These are phyloP conservation scores for Acacia crassicarpa DNA, from an alignment of 306 rosid genomes.

Conservation along the genomic window DNA sequence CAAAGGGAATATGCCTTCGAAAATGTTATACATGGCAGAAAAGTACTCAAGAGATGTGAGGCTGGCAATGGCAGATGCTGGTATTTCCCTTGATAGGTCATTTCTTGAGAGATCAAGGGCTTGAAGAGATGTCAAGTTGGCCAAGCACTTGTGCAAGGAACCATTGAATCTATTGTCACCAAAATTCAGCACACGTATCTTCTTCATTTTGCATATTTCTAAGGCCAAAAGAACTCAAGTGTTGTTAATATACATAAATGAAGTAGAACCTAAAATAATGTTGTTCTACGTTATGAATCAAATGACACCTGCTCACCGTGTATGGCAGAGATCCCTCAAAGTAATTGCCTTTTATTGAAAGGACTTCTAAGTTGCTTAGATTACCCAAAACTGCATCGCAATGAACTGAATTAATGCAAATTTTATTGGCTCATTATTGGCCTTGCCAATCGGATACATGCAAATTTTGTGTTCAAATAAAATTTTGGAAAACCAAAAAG, in stretches of 20 bases:
- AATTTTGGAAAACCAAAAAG: too few relatives aligned
- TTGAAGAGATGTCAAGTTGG: conserved; percentile 1
- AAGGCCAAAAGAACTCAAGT: background rate
- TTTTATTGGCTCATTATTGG: background rate
- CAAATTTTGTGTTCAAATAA: background rate
- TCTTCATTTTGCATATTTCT: background rate
- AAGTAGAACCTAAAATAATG: background rate
- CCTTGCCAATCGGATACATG: background rate
- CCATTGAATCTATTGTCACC: background rate
- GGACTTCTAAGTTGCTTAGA: background rate
- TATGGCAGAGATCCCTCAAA: background rate
- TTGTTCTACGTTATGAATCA: background rate
- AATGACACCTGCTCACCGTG: background rate
- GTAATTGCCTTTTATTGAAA: background rate
- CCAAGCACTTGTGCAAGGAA: background rate
- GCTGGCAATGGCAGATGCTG: background rate
- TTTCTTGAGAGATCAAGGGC: background rate
- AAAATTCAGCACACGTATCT: conserved; percentile 4
- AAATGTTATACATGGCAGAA: background rate
- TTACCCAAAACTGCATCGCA: background rate
- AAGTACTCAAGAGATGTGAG: conserved; percentile 1
- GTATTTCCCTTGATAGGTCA: background rate
- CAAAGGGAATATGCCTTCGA: background rate
- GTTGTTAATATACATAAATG: too few relatives aligned
- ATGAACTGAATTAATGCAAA: background rate